A percentile compares a stretch with the other conserved stretches of the same genome.
phyloP scores from a whole-genome alignment of 805 yeast species.

The Pichia cephalocereana region DNA sequence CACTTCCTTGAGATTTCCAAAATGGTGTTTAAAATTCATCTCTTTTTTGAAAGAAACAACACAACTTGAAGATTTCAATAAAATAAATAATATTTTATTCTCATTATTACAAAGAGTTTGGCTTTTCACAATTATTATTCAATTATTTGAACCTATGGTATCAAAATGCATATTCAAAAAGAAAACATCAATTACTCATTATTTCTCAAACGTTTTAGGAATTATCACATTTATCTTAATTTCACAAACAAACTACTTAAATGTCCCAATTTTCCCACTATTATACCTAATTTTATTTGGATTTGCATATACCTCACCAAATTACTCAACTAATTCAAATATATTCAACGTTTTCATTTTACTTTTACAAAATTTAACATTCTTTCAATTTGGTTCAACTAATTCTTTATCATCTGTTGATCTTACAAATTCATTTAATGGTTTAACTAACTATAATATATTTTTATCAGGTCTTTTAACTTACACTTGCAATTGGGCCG shows the following conservation, averaged over 20 bases:
- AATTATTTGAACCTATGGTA: conserved; percentile 13
- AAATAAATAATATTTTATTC: conserved; percentile 17
- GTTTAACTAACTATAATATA: conserved; percentile 63
- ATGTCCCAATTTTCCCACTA: conserved; percentile 41
- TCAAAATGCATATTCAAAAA: background rate
- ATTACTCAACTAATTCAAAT: conserved; percentile 10
- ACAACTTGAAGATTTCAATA: conserved; percentile 22
- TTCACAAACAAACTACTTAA: conserved; percentile 44
- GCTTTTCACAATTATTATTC: conserved; percentile 8
- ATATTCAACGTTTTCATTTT: conserved; percentile 29
- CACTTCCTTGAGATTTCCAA: conserved; percentile 12
- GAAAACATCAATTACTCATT: conserved; percentile 10
- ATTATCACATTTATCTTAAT: conserved; percentile 35
- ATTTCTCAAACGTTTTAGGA: conserved; percentile 28
- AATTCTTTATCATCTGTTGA: conserved; percentile 90
- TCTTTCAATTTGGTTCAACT: conserved; percentile 84
- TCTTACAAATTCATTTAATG: conserved; percentile 86
- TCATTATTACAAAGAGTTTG: conserved; percentile 18
- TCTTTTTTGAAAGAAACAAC: conserved; percentile 26
- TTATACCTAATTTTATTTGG: conserved; percentile 26
- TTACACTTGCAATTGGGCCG: conserved; percentile 75
- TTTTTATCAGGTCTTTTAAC: conserved; percentile 68
- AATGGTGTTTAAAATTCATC: conserved; percentile 16
- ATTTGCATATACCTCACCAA: conserved; percentile 9
- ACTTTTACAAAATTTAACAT: conserved; percentile 63